These are phyloP conservation scores for Gossypium davidsonii DNA, from an alignment of 441 rosid genomes.

Conservation along the genomic window DNA sequence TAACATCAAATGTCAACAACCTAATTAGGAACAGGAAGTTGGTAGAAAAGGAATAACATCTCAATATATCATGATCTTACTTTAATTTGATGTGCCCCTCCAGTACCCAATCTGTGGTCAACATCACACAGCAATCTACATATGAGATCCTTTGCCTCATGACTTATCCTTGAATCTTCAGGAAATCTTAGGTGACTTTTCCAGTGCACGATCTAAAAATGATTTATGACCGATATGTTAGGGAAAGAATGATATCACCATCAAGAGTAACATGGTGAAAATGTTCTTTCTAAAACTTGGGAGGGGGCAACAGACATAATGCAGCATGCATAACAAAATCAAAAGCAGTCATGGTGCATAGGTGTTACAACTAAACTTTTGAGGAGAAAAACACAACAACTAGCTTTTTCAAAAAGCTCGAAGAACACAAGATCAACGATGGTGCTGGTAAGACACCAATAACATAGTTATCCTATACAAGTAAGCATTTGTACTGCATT, in stretches of 20 bases:
- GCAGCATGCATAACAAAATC: neutral
- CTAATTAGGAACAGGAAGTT: slow-evolving; percentile 14
- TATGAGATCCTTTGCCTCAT: slow-evolving; percentile 84
- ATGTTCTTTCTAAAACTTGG: neutral
- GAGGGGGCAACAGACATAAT: neutral
- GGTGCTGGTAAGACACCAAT: neutral
- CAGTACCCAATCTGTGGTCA: slow-evolving; percentile 85
- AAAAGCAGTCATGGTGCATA: neutral
- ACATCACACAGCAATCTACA: slow-evolving; percentile 82
- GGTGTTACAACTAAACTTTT: neutral
- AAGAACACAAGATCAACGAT: neutral
- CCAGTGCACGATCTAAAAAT: slow-evolving; percentile 80
- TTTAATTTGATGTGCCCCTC: slow-evolving; percentile 81
- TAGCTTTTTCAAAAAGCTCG: neutral
- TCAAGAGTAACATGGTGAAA: neutral
- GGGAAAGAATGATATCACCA: neutral
- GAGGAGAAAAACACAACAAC: neutral
- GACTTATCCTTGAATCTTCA: slow-evolving; percentile 62
- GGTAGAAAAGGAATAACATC: slow-evolving; percentile 16
- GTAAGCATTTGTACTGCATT: neutral
- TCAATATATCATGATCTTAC: slow-evolving; percentile 36
- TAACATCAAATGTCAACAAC: slow-evolving; percentile 21
- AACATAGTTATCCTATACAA: neutral
- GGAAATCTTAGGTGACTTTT: slow-evolving; percentile 84
- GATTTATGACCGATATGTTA: neutral